A percentile compares a stretch with the other conserved stretches of the same genome.
Evolutionary conservation across 2,329 filamentous ascomycete species (phyloP).

Genomic region (Hymenoscyphus albidus): DNA sequence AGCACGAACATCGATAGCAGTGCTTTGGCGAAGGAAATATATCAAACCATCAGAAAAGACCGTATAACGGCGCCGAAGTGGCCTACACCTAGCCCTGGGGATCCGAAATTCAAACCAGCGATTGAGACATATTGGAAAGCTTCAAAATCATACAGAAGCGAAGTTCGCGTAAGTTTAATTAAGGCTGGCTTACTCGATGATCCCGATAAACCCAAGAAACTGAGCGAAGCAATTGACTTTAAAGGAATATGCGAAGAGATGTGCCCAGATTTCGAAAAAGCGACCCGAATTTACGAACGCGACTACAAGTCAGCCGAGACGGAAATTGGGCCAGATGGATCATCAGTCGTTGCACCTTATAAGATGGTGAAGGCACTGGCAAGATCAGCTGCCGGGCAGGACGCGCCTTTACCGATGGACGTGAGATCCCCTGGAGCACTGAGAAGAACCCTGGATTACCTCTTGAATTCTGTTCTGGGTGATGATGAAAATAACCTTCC

Average conservation of each 20-base stretch:
- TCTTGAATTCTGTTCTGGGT: constrained; percentile 56
- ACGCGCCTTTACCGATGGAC: constrained; percentile 64
- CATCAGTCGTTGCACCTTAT: constrained; percentile 44
- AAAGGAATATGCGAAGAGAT: constrained; percentile 66
- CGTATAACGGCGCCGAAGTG: constrained; percentile 30
- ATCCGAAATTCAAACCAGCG: constrained; percentile 16
- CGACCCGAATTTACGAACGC: constrained; percentile 58
- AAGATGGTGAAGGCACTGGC: constrained; percentile 66
- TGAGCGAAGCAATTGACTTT: constrained; percentile 63
- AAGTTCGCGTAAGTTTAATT: constrained; percentile 54
- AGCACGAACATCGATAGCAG: constrained; percentile 16
- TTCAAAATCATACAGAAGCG: constrained; percentile 54
- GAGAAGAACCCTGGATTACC: constrained; percentile 57
- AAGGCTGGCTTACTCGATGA: constrained; percentile 61
- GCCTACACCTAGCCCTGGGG: constrained; percentile 17
- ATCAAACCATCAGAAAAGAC: constrained; percentile 51
- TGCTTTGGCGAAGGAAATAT: constrained; percentile 46
- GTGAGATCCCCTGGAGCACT: constrained; percentile 59
- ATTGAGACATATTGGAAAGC: constrained; percentile 53
- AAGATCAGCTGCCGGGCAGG: constrained; percentile 64
- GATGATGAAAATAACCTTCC: constrained; percentile 51
- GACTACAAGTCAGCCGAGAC: constrained; percentile 57
- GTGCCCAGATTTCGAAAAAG: constrained; percentile 65
- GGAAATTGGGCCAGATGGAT: constrained; percentile 38
- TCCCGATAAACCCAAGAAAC: constrained; percentile 57